A percentile compares a stretch with the other conserved stretches of the same genome.
These are phyloP conservation scores for Withania somnifera DNA, from an alignment of 305 asterid genomes.

Conservation along the genomic window DNA sequence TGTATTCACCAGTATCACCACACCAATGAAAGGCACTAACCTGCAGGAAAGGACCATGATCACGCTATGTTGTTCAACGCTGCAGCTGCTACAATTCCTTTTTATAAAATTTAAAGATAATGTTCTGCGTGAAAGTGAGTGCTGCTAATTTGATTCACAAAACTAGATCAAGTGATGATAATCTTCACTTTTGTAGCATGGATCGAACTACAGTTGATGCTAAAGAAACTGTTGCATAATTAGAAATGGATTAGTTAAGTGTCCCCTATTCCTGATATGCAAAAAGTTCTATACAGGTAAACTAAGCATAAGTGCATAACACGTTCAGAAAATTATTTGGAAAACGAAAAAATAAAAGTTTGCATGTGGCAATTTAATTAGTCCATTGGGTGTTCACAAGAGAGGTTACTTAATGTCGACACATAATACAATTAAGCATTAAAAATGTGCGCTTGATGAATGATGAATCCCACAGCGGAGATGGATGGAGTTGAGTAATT, in stretches of 20 bases:
- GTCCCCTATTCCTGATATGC: background rate
- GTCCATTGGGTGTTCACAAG: background rate
- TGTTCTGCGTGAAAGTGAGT: background rate
- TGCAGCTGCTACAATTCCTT: background rate
- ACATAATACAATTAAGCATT: background rate
- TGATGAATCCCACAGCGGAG: background rate
- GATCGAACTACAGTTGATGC: background rate
- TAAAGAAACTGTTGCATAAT: background rate
- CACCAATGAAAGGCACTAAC: conserved; percentile 25
- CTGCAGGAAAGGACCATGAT: conserved; percentile 29
- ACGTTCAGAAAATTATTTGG: background rate
- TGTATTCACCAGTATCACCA: conserved; percentile 20
- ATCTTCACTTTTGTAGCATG: background rate
- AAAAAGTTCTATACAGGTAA: background rate
- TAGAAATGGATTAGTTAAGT: background rate
- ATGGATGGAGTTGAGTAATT: no score
- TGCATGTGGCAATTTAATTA: background rate
- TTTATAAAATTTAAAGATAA: background rate
- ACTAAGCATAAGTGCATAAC: background rate
- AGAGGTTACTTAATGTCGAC: background rate
- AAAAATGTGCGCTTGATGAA: background rate
- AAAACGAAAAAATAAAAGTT: background rate
- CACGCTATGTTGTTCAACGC: background rate
- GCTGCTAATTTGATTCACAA: background rate
- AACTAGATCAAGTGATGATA: background rate